These are phyloP conservation scores for Calonectria montana DNA, from an alignment of 2,329 filamentous ascomycete species.

Conservation along the genomic window DNA sequence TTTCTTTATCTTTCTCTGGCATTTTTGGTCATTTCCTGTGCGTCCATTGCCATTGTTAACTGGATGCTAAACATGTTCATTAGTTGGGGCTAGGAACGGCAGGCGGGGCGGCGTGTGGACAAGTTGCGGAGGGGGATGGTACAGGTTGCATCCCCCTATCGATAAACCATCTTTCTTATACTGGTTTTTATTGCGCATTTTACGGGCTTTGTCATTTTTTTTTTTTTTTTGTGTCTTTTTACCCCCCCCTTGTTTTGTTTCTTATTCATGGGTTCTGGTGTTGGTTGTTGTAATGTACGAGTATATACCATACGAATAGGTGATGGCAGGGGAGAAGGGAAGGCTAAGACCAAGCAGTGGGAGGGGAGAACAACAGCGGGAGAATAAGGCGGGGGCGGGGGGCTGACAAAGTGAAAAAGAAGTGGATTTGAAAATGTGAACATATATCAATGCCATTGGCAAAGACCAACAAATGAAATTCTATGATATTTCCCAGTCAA, in stretches of 20 bases:
- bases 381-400: background rate
- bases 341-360: background rate
- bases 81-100: slow-evolving; percentile 1
- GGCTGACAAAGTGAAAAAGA: slow-evolving; percentile 10
- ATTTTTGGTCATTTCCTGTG: slow-evolving; percentile 16
- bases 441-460: background rate
- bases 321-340: background rate
- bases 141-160: background rate
- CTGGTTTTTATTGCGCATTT: slow-evolving; percentile 6
- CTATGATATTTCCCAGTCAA: slow-evolving; percentile 1
- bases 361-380: background rate
- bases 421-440: background rate
- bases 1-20: background rate
- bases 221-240: background rate
- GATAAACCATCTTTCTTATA: background rate
- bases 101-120: slow-evolving; percentile 9
- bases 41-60: slow-evolving; percentile 3
- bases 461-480: background rate
- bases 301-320: slow-evolving; percentile 28
- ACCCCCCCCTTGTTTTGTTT: background rate
- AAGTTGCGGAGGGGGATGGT: background rate
- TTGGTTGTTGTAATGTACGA: slow-evolving; percentile 25
- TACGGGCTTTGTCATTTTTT: background rate
- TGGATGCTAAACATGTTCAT: slow-evolving; percentile 16
- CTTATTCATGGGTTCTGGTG: slow-evolving; percentile 10